phyloP scores from a whole-genome alignment of 2,329 filamentous ascomycete species.

The Cadophora malorum region DNA sequence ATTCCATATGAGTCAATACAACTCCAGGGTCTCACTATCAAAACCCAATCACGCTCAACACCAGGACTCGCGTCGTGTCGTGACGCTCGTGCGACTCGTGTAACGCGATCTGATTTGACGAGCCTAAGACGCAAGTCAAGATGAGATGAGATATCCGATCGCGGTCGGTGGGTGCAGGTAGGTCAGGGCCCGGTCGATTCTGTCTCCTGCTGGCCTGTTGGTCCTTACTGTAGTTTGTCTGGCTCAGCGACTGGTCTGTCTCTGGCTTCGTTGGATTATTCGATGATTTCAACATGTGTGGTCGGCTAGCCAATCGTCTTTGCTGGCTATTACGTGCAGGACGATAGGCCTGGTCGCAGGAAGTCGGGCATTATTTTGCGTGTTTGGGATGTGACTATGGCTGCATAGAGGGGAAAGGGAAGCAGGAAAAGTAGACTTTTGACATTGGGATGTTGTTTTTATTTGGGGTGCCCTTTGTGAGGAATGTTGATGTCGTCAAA shows the following conservation, averaged over 20 bases:
- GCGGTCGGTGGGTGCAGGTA: neutral
- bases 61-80: neutral
- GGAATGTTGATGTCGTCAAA: neutral
- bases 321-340: constrained; percentile 24
- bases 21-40: constrained; percentile 1
- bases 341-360: constrained; percentile 7
- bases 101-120: constrained; percentile 25
- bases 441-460: neutral
- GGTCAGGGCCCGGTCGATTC: constrained; percentile 7
- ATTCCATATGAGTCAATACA: neutral
- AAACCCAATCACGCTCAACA: neutral
- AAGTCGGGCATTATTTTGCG: neutral
- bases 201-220: neutral
- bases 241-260: too few species aligned
- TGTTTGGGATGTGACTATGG: neutral
- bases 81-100: constrained; percentile 20
- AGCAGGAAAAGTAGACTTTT: neutral
- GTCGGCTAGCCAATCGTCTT: constrained; percentile 21
- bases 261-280: neutral
- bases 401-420: neutral
- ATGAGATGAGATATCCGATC: constrained; percentile 19
- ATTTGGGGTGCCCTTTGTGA: neutral
- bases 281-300: too few species aligned
- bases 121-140: constrained; percentile 15
- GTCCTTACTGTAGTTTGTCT: neutral